Evolutionary conservation across 169 alveolate genomes (phyloP), one percentile per base, ranked within the genome.

Genomic region (Babesia gibsoni): DNA sequence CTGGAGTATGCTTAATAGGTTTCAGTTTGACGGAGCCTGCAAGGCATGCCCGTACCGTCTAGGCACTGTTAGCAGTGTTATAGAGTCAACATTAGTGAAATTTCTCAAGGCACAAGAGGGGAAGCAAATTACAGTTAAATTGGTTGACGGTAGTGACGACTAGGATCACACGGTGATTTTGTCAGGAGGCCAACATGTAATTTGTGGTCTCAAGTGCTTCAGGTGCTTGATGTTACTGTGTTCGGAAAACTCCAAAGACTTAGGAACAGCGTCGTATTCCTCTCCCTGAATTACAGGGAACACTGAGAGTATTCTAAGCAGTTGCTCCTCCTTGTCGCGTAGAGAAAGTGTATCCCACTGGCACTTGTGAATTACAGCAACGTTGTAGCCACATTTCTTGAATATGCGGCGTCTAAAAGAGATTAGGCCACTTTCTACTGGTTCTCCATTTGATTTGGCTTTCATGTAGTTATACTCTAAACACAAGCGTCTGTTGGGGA

Each of bases 111-210:
- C 81, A 30, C 57, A 67, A 27, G 74, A 58, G 33, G 83, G 67
- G 20, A 66, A 79, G 37, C 91, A 82, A 36, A 87, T 88, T 46
- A 78, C 75, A 29, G 91, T 88, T 25, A 84, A 87, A 43, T 72
- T 87, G 22, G 84, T 67, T 27, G 83, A 87, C 33, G 84, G 63
- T 56, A 65, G 73, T 67, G 45, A 57, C 16, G 50, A 42, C 33
- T 36, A 43, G 42, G 14, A 29, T 52, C 84, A 89, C 27, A 89
- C 89, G 14, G 86, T 66, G 22, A 90, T 74, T 56, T 90, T 83
- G 39, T 89, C 94, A 2, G 94, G 94, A 1, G 94, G 94, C 94
- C 94, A 90, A 25, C 83, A 66, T 14, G 90, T 90, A 52, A 89
- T 77, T 42, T 70, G 84, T 27, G 91, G 91, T 25, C 92, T 27